A percentile compares a stretch with the other conserved stretches of the same genome.
phyloP scores from a whole-genome alignment of 2,329 filamentous ascomycete genomes.

The Dothistroma pini region DNA sequence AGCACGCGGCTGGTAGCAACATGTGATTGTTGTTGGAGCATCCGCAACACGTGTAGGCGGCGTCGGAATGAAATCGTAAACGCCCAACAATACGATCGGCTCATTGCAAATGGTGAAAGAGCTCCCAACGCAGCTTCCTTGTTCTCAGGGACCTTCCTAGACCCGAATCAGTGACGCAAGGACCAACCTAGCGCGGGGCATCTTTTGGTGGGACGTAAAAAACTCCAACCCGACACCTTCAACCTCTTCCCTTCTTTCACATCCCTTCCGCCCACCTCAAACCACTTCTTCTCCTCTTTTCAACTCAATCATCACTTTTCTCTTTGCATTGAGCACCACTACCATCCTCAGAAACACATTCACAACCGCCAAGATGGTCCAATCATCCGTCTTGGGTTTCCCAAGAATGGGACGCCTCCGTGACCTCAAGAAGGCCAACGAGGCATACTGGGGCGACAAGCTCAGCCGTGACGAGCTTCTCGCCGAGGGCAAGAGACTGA shows the following conservation, averaged over 20 bases:
- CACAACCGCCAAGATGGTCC: conserved; percentile 42
- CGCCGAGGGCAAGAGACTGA: conserved; percentile 92
- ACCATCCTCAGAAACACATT: conserved; percentile 8
- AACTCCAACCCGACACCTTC: background rate
- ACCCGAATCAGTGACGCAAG: background rate
- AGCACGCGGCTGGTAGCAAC: background rate
- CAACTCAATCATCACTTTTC: background rate
- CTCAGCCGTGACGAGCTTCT: conserved; percentile 87
- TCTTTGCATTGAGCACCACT: background rate
- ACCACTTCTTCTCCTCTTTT: background rate
- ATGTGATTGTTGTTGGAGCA: background rate
- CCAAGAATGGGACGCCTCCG: conserved; percentile 97
- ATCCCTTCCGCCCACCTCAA: background rate
- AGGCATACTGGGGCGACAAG: conserved; percentile 97
- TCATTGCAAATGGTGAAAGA: background rate
- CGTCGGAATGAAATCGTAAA: background rate
- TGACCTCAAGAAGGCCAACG: conserved; percentile 99
- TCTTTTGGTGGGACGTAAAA: background rate
- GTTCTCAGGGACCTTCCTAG: too few relatives aligned
- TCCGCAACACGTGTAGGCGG: background rate
- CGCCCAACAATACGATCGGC: background rate
- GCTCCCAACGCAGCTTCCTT: background rate
- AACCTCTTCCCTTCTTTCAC: background rate
- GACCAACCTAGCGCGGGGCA: background rate
- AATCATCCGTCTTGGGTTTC: conserved; percentile 85